Evolutionary conservation across 257 asterid species (phyloP).

Genomic region (Petunia axillaris): DNA sequence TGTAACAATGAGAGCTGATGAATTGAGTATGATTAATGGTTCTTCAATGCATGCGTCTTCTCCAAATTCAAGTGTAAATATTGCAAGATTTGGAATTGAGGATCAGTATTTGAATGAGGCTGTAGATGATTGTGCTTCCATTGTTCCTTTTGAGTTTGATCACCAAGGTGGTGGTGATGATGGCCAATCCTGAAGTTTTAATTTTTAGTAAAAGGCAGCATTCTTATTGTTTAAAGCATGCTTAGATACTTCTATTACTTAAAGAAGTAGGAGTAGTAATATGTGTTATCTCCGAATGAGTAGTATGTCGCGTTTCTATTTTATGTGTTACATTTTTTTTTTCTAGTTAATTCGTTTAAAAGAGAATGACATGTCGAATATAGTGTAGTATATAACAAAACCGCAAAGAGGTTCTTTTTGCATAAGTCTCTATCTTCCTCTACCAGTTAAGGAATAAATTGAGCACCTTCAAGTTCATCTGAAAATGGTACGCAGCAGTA

Average conservation of each 20-base stretch:
- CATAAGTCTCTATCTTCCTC: too few relatives aligned
- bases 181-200: conserved; percentile 7
- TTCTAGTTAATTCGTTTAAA: too few relatives aligned
- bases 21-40: conserved; percentile 25
- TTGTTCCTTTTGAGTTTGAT: conserved; percentile 25
- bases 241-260: background rate
- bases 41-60: conserved; percentile 11
- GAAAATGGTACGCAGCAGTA: too few relatives aligned
- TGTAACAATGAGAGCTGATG: conserved; percentile 33
- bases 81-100: conserved; percentile 11
- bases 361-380: too few relatives aligned
- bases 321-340: too few relatives aligned
- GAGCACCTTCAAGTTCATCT: too few relatives aligned
- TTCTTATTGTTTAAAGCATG: background rate
- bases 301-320: too few relatives aligned
- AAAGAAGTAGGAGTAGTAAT: background rate
- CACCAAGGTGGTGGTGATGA: conserved; percentile 11
- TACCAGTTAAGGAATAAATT: too few relatives aligned
- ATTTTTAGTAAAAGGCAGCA: background rate
- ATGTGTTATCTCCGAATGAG: background rate
- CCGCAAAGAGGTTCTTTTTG: too few relatives aligned
- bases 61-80: background rate
- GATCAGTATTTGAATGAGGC: background rate
- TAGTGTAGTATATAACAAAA: too few relatives aligned
- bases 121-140: background rate